Conservation (phyloP, 176 grass and related monocot species). For the Saccharum officinarum region DNA sequence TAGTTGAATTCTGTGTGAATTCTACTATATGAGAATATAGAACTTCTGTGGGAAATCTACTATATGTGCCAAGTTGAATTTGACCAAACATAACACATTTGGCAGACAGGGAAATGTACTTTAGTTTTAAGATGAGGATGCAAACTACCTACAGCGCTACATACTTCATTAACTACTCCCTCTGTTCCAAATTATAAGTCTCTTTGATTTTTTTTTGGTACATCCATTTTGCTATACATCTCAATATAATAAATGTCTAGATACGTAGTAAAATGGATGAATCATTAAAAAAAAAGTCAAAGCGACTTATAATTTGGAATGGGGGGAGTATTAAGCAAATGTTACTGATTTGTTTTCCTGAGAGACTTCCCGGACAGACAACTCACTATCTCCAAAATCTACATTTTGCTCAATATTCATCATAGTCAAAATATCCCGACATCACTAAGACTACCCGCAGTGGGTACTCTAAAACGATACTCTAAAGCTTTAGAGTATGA, state of each 20-base stretch:
- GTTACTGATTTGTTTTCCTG: background rate
- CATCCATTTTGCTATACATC: too few relatives aligned
- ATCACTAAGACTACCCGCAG: too few relatives aligned
- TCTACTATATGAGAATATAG: background rate
- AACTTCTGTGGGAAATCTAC: background rate
- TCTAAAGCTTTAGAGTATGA: too few relatives aligned
- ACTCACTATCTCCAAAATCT: background rate
- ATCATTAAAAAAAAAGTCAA: too few relatives aligned
- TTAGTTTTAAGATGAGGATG: background rate
- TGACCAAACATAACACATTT: background rate
- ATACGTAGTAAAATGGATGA: too few relatives aligned
- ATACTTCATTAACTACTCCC: background rate
- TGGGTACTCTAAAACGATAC: too few relatives aligned
- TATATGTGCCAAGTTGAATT: background rate
- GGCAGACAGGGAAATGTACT: background rate
- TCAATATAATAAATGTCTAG: too few relatives aligned
- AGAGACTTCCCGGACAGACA: background rate
- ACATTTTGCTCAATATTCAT: background rate
- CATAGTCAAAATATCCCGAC: background rate
- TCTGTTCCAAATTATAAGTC: too few relatives aligned
- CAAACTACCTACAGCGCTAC: background rate
- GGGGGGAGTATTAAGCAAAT: background rate
- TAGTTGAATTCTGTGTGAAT: background rate
- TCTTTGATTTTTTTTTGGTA: too few relatives aligned
- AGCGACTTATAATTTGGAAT: too few relatives aligned